phyloP scores from a whole-genome alignment of 139 green algal genomes.

The Chlorella sp. region DNA sequence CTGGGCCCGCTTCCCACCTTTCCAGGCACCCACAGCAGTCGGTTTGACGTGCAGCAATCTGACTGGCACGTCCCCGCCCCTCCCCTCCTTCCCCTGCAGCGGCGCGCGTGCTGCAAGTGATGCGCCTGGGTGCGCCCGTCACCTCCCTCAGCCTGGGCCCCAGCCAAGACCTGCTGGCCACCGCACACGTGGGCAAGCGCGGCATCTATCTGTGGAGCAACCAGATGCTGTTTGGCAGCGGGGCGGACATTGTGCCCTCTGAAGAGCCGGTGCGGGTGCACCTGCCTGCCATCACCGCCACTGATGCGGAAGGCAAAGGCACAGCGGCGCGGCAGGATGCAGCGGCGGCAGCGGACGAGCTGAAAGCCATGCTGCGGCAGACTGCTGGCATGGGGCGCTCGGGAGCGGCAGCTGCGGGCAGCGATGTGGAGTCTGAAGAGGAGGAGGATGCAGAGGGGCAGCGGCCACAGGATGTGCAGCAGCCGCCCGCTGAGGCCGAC shows the following conservation, averaged over 20 bases:
- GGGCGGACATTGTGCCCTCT: slow-evolving; percentile 44
- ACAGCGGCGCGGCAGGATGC: background rate
- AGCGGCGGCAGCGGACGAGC: background rate
- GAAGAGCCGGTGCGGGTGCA: slow-evolving; percentile 53
- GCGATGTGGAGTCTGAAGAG: background rate
- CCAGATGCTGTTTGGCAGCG: slow-evolving; percentile 76
- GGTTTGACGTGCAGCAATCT: too few relatives aligned
- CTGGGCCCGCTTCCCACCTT: too few relatives aligned
- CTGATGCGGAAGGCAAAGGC: background rate
- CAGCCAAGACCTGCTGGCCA: slow-evolving; percentile 93
- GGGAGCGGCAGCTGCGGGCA: background rate
- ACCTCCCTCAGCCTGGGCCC: slow-evolving; percentile 82
- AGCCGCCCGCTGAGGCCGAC: slow-evolving; percentile 17
- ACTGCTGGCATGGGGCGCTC: slow-evolving; percentile 5
- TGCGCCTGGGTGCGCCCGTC: slow-evolving; percentile 82
- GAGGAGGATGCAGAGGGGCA: slow-evolving; percentile 7
- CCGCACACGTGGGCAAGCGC: slow-evolving; percentile 80
- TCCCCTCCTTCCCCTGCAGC: slow-evolving; percentile 24
- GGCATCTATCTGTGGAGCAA: slow-evolving; percentile 99
- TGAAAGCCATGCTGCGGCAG: slow-evolving; percentile 16
- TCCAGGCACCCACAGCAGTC: too few relatives aligned
- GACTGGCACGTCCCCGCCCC: background rate
- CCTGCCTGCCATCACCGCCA: slow-evolving; percentile 46
- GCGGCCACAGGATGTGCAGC: slow-evolving; percentile 6
- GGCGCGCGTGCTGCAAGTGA: slow-evolving; percentile 64